phyloP scores from a whole-genome alignment of 176 grass and related monocot genomes.

The Cenchrus fungigraminus region DNA sequence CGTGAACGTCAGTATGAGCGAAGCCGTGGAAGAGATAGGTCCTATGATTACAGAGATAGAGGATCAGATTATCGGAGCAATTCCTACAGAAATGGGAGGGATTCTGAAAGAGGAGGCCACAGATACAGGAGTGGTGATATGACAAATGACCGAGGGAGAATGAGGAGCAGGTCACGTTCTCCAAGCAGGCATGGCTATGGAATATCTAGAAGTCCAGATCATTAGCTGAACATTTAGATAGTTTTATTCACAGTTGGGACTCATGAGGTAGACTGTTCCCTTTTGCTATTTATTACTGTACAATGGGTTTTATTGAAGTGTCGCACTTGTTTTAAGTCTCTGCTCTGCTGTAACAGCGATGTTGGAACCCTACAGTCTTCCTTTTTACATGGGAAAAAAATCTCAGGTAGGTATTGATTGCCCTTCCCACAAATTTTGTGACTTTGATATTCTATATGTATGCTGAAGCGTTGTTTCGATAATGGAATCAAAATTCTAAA shows the following conservation, averaged over 20 bases:
- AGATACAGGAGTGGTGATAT: slow-evolving; percentile 61
- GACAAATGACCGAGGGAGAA: slow-evolving; percentile 44
- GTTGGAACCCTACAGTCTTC: slow-evolving; percentile 69
- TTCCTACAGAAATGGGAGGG: slow-evolving; percentile 75
- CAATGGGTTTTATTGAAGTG: slow-evolving; percentile 66
- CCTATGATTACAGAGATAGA: slow-evolving; percentile 60
- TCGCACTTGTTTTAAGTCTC: slow-evolving; percentile 55
- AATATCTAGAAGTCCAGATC: slow-evolving; percentile 66
- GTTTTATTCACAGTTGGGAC: slow-evolving; percentile 61
- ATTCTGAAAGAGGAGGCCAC: slow-evolving; percentile 61
- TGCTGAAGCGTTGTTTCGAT: slow-evolving; percentile 45
- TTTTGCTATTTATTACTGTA: slow-evolving; percentile 56
- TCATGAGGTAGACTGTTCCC: slow-evolving; percentile 84
- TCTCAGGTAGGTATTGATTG: slow-evolving; percentile 79
- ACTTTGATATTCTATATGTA: slow-evolving; percentile 45
- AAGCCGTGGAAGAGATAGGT: slow-evolving; percentile 64
- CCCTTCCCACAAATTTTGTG: slow-evolving; percentile 48
- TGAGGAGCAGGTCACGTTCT: slow-evolving; percentile 79
- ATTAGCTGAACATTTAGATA: slow-evolving; percentile 66
- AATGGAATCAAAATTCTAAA: slow-evolving; percentile 34
- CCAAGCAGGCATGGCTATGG: slow-evolving; percentile 66
- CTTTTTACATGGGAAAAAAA: slow-evolving; percentile 68
- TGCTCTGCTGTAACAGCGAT: slow-evolving; percentile 82
- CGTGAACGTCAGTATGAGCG: slow-evolving; percentile 52
- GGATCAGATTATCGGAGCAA: slow-evolving; percentile 54